These are phyloP conservation scores for Barbarea vulgaris DNA, from an alignment of 345 rosid species.

Conservation along the genomic window DNA sequence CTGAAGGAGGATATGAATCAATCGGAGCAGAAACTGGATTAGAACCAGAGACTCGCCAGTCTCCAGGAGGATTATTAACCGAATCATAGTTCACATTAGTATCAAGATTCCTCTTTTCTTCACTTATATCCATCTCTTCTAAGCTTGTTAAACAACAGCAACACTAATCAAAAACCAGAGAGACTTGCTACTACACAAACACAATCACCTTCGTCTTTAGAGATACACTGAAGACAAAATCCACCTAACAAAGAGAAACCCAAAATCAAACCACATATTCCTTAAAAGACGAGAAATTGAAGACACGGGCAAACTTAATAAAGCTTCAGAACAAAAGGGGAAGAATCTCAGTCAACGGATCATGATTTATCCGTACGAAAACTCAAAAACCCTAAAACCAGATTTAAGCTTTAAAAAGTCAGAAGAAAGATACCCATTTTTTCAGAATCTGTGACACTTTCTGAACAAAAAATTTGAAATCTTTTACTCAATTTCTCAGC, in stretches of 20 bases:
- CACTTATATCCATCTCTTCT: constrained; percentile 63
- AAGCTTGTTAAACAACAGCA: constrained; percentile 28
- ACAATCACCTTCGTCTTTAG: constrained; percentile 5
- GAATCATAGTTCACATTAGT: constrained; percentile 45
- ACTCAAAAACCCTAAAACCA: constrained; percentile 69
- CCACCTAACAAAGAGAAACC: constrained; percentile 30
- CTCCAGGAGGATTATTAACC: constrained; percentile 46
- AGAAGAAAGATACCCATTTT: constrained; percentile 76
- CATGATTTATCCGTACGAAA: constrained; percentile 57
- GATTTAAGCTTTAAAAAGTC: constrained; percentile 55
- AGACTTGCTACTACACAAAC: not conserved
- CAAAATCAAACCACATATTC: constrained; percentile 21
- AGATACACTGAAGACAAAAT: constrained; percentile 14
- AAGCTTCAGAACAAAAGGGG: constrained; percentile 40
- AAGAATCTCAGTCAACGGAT: constrained; percentile 65
- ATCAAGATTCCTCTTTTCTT: constrained; percentile 56
- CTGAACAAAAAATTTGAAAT: constrained; percentile 44
- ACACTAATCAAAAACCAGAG: constrained; percentile 26
- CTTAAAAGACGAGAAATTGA: constrained; percentile 24
- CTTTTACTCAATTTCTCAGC: constrained; percentile 48
- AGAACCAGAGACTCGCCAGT: constrained; percentile 63
- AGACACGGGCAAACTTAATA: constrained; percentile 34
- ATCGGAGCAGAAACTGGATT: constrained; percentile 52
- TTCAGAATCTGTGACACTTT: constrained; percentile 74
- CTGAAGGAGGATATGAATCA: constrained; percentile 54